Conservation (phyloP, 768 basidiomycete species). For the Calocera viscosa region DNA sequence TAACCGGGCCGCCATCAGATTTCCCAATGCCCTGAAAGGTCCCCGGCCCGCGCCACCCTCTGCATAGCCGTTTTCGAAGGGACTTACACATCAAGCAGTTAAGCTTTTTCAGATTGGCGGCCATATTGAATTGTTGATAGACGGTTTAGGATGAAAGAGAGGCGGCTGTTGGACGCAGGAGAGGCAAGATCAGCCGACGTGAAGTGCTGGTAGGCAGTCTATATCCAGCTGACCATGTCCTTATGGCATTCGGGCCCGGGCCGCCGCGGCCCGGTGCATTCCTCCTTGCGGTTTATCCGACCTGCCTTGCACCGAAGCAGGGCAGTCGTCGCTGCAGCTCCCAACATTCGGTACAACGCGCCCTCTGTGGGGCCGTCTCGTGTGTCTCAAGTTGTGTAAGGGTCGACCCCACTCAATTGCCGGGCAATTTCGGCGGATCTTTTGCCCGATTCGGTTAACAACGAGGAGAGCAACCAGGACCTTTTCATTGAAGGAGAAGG, state of each 20-base stretch:
- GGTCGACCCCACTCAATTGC: too few species aligned
- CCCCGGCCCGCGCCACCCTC: slow-evolving; percentile 5
- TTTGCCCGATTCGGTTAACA: background rate
- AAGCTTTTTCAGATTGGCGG: slow-evolving; percentile 32
- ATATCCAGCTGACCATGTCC: background rate
- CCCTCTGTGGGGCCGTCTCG: too few species aligned
- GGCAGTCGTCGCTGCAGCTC: background rate
- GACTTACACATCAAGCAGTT: slow-evolving; percentile 69
- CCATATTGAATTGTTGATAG: slow-evolving; percentile 9
- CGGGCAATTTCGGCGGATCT: background rate
- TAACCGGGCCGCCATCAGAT: slow-evolving; percentile 24
- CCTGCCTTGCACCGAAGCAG: background rate
- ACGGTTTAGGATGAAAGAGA: background rate
- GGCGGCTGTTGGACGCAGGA: background rate
- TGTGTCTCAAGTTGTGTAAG: too few species aligned
- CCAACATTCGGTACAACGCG: too few species aligned
- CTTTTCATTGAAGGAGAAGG: background rate
- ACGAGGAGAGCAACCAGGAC: background rate
- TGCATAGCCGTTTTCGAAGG: slow-evolving; percentile 17
- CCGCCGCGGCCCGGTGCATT: background rate
- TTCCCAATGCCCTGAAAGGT: slow-evolving; percentile 4
- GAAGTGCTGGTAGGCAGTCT: background rate
- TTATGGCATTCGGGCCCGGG: background rate
- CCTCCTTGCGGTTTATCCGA: background rate
- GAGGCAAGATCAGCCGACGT: background rate